Base-by-base conservation (phyloP, 2,329 filamentous ascomycete genomes). In the Pseudogymnoascus sp. region DNA sequence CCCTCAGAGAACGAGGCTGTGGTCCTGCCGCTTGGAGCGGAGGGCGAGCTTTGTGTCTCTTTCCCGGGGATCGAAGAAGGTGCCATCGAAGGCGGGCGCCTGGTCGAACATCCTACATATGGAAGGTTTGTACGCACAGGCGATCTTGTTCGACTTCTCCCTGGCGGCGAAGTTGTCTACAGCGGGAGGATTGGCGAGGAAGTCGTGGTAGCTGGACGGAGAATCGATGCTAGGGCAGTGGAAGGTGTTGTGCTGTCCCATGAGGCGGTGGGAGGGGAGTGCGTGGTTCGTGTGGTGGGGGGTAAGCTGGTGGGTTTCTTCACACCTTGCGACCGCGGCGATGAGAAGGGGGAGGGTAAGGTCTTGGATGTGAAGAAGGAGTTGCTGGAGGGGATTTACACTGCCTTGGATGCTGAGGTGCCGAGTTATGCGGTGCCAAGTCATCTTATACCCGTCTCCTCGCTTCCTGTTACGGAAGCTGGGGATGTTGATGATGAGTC, bases 11-110 rank as follows among this genome's bases (percentile, higher is more conserved):
- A 74, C 2, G 69, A 69, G 0, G 78, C 85, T 4, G 72, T 80
- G 0, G 68, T 84, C 1, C 75, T 91, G 0, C 90, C 90, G 0
- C 71, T 82, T 6, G 90, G 91, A 2, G 88, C 84, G 64, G 77
- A 90, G 14, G 92, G 92, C 9, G 91, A 96, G 71, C 78, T 96
- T 6, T 95, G 89, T 68, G 94, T 96, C 71, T 91, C 90, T 12
- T 92, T 91, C 9, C 83, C 89, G 57, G 91, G 96, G 73, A 84
- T 96, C 4, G 86, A 84, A 41, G 78, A 81, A 38, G 90, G 90
- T 1, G 96, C 93, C 68, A 77, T 89, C 39, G 90, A 87, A 0
- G 72, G 76, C 0, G 74, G 79, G 11, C 90, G 86, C 66, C 93
- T 57, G 65, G 83, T 0, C 88, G 32, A 18, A 2, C 18, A 43